Evolutionary conservation across 2,329 filamentous ascomycete genomes (phyloP), one percentile per base, ranked within the genome.

Genomic region (Colletotrichum falcatum): DNA sequence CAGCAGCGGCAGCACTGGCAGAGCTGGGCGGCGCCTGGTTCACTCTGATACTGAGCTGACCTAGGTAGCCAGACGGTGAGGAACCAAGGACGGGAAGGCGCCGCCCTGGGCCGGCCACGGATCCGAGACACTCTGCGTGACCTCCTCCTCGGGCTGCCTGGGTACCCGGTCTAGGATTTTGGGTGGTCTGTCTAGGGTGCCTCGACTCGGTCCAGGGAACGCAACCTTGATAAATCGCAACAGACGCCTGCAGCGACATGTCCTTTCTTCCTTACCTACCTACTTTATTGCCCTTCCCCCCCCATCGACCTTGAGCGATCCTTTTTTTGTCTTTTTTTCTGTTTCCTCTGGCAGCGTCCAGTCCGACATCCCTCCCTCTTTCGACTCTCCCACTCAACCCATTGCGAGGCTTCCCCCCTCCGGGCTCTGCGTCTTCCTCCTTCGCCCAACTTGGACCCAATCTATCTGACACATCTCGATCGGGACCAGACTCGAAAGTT

Each of bases 101-200:
- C 46, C 66, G 61, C 35, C 61, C 66, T 65, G 67, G 55, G 64
- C 64, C 61, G 67, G 58, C 64, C 67, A 70, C 67, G 67, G 67
- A 70, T 70, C 67, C 67, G 67, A 70, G 67, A 70, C 67, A 70
- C 67, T 14, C 53, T 70, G 67, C 64, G 67, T 70, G 67, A 70
- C 67, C 67, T 65, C 56, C 46, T 46, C 39, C 56, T 33, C 11
- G 37, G 28, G 26, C 18, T 35, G 59, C 46, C 46, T 61, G 46
- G 46, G 30, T 49, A 51, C 46, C 59, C 46, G 18, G 48, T 28
- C 23, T 28, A 51, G 26, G 48, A 51, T 26, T 28, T 28, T 28
- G 48, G 46, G 14, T 33, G 20, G 63, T 23, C 44, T 46, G 58
- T 49, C 51, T 56, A n/a, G n/a, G 55, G 54, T 58, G 63, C 48